Evolutionary conservation across 257 asterid genomes (phyloP), one percentile per base, ranked within the genome.

Genomic region (Przewalskia tangutica): DNA sequence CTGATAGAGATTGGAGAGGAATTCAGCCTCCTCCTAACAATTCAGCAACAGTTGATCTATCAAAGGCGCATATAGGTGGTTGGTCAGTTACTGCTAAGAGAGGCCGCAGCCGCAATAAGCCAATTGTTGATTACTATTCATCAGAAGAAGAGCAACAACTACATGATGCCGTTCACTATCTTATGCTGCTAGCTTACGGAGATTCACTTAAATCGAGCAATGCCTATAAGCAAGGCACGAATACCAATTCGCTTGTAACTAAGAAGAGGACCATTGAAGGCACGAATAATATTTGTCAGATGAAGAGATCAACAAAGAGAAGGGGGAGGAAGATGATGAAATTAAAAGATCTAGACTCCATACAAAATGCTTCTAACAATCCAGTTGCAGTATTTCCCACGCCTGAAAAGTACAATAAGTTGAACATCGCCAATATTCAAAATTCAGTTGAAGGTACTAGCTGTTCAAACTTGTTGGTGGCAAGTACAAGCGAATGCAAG

Each of bases 1-100:
- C 95, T 0, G 90, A 88, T 8, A 88, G 95, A 79, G 81, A 65
- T 2, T 89, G 95, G 95, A 87, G 91, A 81, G 95, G 95, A 4
- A 84, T 81, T 77, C 85, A 81, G 16, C 97, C 94, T 0, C 34
- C 78, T 7, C 54, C 76, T 4, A 58, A 77, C 59, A 77, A 83
- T 71, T 53, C 80, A 8, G 77, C 54, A 54, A 34, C 23, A 60
- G 73, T 58, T 85, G 86, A 83, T 64, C 86, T 77, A 44, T 80
- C 0, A 1, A 65, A 81, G 32, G 67, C 84, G 1, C 32, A 27
- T 7, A 56, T 89, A 84, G 68, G 36, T 34, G 77, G 87, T 59
- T 93, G 97, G 97, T 36, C 85, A 4, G 88, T 84, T 32, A 91
- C 89, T 0, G 97, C 88, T 6, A 90, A 84, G 83, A 86, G 97